phyloP scores from a whole-genome alignment of 2,329 filamentous ascomycete genomes.

The Seiridium unicorne region DNA sequence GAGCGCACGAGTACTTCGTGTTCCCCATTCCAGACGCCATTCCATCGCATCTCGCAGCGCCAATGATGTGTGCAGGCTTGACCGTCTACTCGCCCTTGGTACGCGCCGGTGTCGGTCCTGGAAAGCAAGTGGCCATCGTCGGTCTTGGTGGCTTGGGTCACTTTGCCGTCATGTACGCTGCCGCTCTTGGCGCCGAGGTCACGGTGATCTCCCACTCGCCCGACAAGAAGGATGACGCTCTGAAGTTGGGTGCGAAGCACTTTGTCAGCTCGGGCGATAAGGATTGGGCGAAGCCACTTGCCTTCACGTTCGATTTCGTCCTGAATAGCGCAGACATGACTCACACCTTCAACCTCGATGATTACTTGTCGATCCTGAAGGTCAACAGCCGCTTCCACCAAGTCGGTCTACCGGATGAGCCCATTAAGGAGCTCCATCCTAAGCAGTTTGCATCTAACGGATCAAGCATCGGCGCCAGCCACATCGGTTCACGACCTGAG shows the following conservation, averaged over 20 bases:
- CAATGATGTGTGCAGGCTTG: constrained; percentile 76
- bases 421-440: constrained; percentile 40
- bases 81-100: constrained; percentile 70
- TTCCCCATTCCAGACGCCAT: constrained; percentile 57
- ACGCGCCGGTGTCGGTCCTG: constrained; percentile 65
- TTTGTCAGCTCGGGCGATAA: constrained; percentile 47
- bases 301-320: constrained; percentile 49
- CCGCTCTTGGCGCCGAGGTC: constrained; percentile 66
- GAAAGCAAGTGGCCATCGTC: constrained; percentile 69
- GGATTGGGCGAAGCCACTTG: constrained; percentile 56
- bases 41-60: constrained; percentile 51
- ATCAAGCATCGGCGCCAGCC: constrained; percentile 43
- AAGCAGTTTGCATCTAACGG: constrained; percentile 39
- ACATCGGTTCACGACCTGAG: constrained; percentile 61
- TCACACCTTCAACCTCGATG: constrained; percentile 51
- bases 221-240: constrained; percentile 57
- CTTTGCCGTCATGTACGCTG: constrained; percentile 69
- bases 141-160: constrained; percentile 75
- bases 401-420: constrained; percentile 54
- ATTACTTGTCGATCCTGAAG: constrained; percentile 50
- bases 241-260: constrained; percentile 61
- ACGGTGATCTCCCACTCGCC: constrained; percentile 62
- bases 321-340: constrained; percentile 49
- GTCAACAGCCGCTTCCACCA: constrained; percentile 57
- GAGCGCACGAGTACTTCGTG: constrained; percentile 56